phyloP scores from a whole-genome alignment of 768 basidiomycete genomes.

The Lentinula sp. region DNA sequence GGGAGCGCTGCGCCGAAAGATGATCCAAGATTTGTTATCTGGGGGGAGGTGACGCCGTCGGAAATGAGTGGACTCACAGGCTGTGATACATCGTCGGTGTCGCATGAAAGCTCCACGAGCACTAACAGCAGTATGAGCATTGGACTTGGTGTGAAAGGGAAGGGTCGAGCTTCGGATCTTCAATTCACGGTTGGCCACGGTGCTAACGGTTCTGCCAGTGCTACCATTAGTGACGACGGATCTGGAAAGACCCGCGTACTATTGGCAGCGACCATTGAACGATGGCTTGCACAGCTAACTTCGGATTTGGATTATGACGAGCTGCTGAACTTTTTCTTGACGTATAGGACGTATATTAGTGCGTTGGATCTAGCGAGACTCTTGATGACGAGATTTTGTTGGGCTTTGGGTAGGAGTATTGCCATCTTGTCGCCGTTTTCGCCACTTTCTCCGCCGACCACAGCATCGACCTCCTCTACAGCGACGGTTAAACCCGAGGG shows the following conservation, averaged over 20 bases:
- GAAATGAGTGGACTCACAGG: constrained; percentile 10
- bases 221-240: constrained; percentile 11
- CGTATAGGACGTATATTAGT: constrained; percentile 80
- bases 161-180: constrained; percentile 24
- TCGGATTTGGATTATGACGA: constrained; percentile 84
- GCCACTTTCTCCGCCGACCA: neutral
- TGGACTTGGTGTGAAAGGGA: constrained; percentile 11
- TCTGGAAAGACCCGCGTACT: constrained; percentile 41
- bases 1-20: constrained; percentile 71
- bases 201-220: neutral
- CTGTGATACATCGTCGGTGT: constrained; percentile 32
- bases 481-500: neutral
- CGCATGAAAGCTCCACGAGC: constrained; percentile 33
- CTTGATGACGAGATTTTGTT: constrained; percentile 83
- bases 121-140: constrained; percentile 20
- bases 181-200: constrained; percentile 4
- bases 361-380: constrained; percentile 77
- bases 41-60: constrained; percentile 53
- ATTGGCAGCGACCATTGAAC: constrained; percentile 88
- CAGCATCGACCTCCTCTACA: neutral
- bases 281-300: constrained; percentile 90
- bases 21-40: constrained; percentile 88
- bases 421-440: neutral
- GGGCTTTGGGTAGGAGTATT: constrained; percentile 51
- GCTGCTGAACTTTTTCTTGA: constrained; percentile 85